phyloP scores from a whole-genome alignment of 116 monocot genomes.

The Zostera marina region DNA sequence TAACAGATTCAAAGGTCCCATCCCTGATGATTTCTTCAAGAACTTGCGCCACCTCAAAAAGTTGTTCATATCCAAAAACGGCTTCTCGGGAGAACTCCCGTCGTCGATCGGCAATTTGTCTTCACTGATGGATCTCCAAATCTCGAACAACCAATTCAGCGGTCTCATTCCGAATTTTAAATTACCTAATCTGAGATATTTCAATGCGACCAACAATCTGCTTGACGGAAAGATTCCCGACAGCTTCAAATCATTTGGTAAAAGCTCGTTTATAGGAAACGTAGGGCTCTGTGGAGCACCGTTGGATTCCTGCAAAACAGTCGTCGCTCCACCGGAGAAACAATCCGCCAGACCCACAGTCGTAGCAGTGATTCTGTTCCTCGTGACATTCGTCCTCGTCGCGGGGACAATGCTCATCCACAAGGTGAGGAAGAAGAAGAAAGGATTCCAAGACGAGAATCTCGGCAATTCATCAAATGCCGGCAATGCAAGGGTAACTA shows the following conservation, averaged over 20 bases:
- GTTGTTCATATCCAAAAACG: constrained; percentile 46
- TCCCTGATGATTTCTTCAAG: constrained; percentile 34
- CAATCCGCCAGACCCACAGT: neutral
- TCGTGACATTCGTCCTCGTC: neutral
- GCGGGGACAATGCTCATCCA: constrained; percentile 1
- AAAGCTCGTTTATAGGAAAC: constrained; percentile 35
- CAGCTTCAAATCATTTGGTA: constrained; percentile 21
- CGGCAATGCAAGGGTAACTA: no score
- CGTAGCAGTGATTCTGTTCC: constrained; percentile 4
- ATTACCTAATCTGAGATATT: constrained; percentile 18
- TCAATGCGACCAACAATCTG: constrained; percentile 45
- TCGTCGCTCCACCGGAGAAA: neutral
- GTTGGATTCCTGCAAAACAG: neutral
- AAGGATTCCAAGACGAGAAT: no score
- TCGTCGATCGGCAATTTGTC: constrained; percentile 25
- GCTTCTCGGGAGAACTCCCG: constrained; percentile 29
- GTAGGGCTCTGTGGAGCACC: constrained; percentile 25
- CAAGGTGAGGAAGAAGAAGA: constrained; percentile 1
- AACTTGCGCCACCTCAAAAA: constrained; percentile 35
- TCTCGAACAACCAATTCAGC: constrained; percentile 45
- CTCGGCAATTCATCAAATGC: no score
- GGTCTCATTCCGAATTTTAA: constrained; percentile 23
- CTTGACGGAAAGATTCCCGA: constrained; percentile 37
- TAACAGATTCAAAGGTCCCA: constrained; percentile 38
- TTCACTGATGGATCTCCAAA: constrained; percentile 34